Percentiles rank a stretch among this genome's conserved stretches.
Evolutionary conservation across 2,329 filamentous ascomycete species (phyloP).

Genomic region (Epichloe sibirici): DNA sequence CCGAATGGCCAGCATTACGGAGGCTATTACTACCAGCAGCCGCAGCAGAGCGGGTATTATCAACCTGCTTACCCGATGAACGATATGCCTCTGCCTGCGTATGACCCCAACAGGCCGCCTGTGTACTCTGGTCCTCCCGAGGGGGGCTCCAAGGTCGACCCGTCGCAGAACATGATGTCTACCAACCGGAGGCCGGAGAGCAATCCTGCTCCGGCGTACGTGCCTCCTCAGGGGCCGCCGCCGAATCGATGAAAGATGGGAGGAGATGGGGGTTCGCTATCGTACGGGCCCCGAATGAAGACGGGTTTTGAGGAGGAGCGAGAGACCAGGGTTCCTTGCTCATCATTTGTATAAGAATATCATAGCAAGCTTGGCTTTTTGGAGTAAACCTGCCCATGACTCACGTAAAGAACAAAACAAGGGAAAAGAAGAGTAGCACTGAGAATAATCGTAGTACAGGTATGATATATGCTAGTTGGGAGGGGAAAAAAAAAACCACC

Average conservation of each 20-base stretch:
- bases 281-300: too few relatives aligned
- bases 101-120: slow-evolving; percentile 45
- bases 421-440: not conserved
- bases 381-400: not conserved
- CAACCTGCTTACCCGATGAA: slow-evolving; percentile 34
- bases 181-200: slow-evolving; percentile 13
- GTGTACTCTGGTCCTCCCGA: slow-evolving; percentile 38
- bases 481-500: not conserved
- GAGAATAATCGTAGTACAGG: not conserved
- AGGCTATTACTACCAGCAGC: slow-evolving; percentile 13
- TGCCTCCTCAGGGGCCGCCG: slow-evolving; percentile 38
- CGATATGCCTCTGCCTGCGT: slow-evolving; percentile 41
- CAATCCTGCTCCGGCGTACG: slow-evolving; percentile 17
- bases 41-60: slow-evolving; percentile 3
- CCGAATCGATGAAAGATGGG: slow-evolving; percentile 13
- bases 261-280: too few relatives aligned
- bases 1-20: slow-evolving; percentile 16
- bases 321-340: not conserved
- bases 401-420: not conserved
- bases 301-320: not conserved
- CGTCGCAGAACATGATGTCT: slow-evolving; percentile 28
- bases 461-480: not conserved
- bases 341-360: not conserved
- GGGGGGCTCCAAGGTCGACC: slow-evolving; percentile 41
- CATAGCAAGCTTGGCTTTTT: not conserved